Conservation (phyloP, 805 yeast genomes). For the Candida ascalaphidarum region DNA sequence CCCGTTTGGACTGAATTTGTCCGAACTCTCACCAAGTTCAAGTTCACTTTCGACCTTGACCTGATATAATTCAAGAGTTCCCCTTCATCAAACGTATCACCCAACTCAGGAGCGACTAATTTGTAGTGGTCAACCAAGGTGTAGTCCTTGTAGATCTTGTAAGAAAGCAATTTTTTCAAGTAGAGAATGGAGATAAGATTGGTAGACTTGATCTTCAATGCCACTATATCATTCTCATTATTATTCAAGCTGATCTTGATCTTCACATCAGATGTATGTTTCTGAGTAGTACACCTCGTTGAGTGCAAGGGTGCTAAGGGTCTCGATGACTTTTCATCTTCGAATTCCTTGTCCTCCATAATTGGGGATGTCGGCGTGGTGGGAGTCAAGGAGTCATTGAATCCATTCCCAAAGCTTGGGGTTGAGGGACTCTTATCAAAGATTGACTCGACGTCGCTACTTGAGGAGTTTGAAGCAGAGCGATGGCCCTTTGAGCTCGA, state of each 20-base stretch:
- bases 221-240: constrained; percentile 21
- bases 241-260: constrained; percentile 18
- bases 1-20: too few relatives aligned
- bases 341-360: constrained; percentile 4
- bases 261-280: constrained; percentile 12
- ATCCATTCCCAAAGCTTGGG: constrained; percentile 1
- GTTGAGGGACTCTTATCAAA: constrained; percentile 4
- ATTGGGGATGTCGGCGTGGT: constrained; percentile 7
- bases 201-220: constrained; percentile 13
- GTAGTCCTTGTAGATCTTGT: constrained; percentile 22
- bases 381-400: background rate
- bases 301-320: too few relatives aligned
- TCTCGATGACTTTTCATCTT: too few relatives aligned
- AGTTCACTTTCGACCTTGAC: constrained; percentile 13
- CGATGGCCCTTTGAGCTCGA: constrained; percentile 1
- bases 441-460: constrained; percentile 6
- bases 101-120: constrained; percentile 8
- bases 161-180: constrained; percentile 17
- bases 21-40: constrained; percentile 12
- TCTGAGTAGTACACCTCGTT: background rate
- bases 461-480: background rate
- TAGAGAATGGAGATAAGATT: constrained; percentile 15
- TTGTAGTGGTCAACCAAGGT: constrained; percentile 18
- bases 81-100: constrained; percentile 2
- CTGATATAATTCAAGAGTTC: constrained; percentile 10